A percentile compares a stretch with the other conserved stretches of the same genome.
Conservation (phyloP, 441 rosid species). For the Erodium chrysanthum region DNA sequence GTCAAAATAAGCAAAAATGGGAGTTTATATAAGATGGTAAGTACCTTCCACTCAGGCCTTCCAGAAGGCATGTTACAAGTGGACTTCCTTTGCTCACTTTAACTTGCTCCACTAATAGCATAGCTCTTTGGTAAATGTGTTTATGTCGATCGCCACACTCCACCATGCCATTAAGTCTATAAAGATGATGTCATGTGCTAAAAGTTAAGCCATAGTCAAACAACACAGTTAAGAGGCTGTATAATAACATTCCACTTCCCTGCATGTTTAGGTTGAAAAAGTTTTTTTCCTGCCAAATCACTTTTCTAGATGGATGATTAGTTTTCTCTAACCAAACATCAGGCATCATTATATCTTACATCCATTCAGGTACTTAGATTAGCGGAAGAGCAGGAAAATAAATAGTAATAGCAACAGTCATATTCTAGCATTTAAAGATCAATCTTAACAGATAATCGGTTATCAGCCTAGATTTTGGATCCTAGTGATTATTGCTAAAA, state of each 20-base stretch:
- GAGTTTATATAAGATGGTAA: not conserved
- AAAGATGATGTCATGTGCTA: slow-evolving; percentile 16
- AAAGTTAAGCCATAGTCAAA: slow-evolving; percentile 18
- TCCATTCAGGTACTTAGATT: slow-evolving; percentile 1
- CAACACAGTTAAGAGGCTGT: not conserved
- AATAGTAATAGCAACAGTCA: too few species aligned
- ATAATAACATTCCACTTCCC: not conserved
- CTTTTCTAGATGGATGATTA: not conserved
- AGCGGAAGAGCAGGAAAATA: not conserved
- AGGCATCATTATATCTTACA: not conserved
- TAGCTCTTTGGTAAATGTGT: slow-evolving; percentile 79
- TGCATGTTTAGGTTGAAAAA: not conserved
- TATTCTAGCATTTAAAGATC: too few species aligned
- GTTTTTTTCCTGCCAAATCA: not conserved
- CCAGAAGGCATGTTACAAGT: slow-evolving; percentile 84
- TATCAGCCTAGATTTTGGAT: slow-evolving; percentile 4
- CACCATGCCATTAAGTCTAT: slow-evolving; percentile 81
- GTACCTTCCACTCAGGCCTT: slow-evolving; percentile 89
- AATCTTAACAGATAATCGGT: too few species aligned
- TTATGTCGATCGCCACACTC: slow-evolving; percentile 68
- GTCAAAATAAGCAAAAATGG: slow-evolving; percentile 14
- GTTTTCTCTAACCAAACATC: not conserved
- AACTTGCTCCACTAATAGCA: slow-evolving; percentile 86
- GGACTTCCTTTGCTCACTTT: slow-evolving; percentile 96
- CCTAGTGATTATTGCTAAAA: slow-evolving; percentile 2